These are phyloP conservation scores for Oryza nivara DNA, from an alignment of 176 grass and related monocot species.

Conservation along the genomic window DNA sequence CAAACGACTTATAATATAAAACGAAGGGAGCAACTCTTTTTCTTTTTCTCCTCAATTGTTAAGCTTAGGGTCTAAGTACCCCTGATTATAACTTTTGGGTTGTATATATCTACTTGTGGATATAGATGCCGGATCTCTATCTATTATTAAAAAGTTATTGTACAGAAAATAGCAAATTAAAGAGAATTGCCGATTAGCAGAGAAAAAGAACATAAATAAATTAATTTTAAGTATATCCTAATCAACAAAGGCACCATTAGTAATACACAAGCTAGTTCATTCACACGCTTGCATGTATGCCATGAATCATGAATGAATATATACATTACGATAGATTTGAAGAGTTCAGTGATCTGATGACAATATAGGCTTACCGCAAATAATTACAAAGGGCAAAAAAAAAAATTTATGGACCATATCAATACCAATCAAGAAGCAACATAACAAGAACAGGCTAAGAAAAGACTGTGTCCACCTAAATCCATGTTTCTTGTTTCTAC, in stretches of 20 bases:
- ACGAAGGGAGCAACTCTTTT: too few relatives aligned
- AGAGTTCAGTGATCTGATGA: slow-evolving; percentile 27
- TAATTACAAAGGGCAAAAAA: neutral
- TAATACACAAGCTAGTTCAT: slow-evolving; percentile 16
- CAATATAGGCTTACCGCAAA: neutral
- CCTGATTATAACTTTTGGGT: too few relatives aligned
- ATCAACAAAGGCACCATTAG: neutral
- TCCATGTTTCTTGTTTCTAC: neutral
- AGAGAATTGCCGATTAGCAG: neutral
- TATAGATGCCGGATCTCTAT: too few relatives aligned
- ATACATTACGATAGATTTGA: slow-evolving; percentile 25
- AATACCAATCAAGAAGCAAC: slow-evolving; percentile 18
- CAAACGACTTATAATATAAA: too few relatives aligned
- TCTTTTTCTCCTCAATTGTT: too few relatives aligned
- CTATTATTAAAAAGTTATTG: too few relatives aligned
- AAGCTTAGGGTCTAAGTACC: too few relatives aligned
- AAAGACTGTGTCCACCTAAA: neutral
- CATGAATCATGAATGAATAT: neutral
- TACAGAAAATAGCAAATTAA: neutral
- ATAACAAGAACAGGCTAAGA: slow-evolving; percentile 7
- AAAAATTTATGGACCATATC: slow-evolving; percentile 6
- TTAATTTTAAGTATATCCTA: neutral
- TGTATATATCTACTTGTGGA: too few relatives aligned
- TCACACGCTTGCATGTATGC: neutral
- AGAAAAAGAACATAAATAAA: neutral